These are phyloP conservation scores for Pseudogymnoascus destructans DNA, from an alignment of 2,329 filamentous ascomycete genomes.

Conservation along the genomic window DNA sequence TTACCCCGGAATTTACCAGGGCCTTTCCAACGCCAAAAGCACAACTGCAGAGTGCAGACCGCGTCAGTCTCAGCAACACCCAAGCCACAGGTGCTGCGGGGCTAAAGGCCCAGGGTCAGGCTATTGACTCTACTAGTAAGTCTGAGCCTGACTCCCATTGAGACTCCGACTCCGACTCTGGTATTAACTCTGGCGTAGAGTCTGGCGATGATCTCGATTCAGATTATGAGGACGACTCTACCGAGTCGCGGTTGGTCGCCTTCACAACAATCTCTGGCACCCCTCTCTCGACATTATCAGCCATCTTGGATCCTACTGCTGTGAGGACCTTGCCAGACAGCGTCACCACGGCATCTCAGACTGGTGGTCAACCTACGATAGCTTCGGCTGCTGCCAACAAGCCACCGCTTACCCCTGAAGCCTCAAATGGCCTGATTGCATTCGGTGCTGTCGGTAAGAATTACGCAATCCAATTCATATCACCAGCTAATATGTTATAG, in stretches of 20 bases:
- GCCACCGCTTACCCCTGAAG: not conserved
- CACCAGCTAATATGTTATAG: not conserved
- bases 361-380: not conserved
- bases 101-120: not conserved
- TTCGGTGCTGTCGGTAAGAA: not conserved
- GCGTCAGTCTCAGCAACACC: not conserved
- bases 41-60: conserved; percentile 5
- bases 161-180: not conserved
- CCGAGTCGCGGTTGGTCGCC: not conserved
- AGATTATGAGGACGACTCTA: not conserved
- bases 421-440: not conserved
- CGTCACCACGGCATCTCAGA: not conserved
- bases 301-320: not conserved
- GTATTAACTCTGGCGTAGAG: not conserved
- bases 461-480: not conserved
- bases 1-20: not conserved
- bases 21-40: not conserved
- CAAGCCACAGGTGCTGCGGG: not conserved
- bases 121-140: not conserved
- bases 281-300: not conserved
- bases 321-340: not conserved
- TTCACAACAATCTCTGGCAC: conserved; percentile 1
- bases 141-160: not conserved
- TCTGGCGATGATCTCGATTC: not conserved
- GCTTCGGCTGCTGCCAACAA: not conserved